phyloP scores from a whole-genome alignment of 805 yeast genomes.

The Wickerhamiella azyma region DNA sequence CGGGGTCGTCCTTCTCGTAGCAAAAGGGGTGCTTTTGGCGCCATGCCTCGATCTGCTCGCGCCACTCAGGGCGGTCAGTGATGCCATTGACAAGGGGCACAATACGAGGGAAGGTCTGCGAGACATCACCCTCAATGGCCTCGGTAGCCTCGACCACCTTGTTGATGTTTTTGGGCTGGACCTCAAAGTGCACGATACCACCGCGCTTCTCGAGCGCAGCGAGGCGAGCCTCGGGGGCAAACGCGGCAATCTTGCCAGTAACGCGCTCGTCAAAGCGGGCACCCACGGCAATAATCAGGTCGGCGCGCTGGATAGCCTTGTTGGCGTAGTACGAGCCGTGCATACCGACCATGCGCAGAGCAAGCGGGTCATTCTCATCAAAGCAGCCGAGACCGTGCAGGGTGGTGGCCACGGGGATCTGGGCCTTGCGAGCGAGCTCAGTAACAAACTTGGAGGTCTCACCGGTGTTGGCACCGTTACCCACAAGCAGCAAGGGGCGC shows the following conservation, averaged over 20 bases:
- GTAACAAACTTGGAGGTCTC: slow-evolving; percentile 47
- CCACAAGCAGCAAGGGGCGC: slow-evolving; percentile 80
- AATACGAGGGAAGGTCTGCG: slow-evolving; percentile 57
- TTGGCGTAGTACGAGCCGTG: slow-evolving; percentile 95
- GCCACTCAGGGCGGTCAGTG: slow-evolving; percentile 63
- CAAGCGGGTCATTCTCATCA: slow-evolving; percentile 81
- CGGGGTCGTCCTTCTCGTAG: slow-evolving; percentile 59
- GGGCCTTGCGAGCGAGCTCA: slow-evolving; percentile 79
- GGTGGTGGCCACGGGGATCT: slow-evolving; percentile 93
- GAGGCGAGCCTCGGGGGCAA: slow-evolving; percentile 84
- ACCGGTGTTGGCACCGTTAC: slow-evolving; percentile 78
- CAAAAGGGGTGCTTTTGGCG: slow-evolving; percentile 73
- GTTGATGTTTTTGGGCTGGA: slow-evolving; percentile 91
- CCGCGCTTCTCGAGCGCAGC: slow-evolving; percentile 86
- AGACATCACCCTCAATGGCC: slow-evolving; percentile 93
- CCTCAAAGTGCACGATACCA: slow-evolving; percentile 94
- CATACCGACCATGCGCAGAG: slow-evolving; percentile 96
- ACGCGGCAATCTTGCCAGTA: slow-evolving; percentile 69
- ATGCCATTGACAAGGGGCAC: slow-evolving; percentile 58
- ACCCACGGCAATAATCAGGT: slow-evolving; percentile 84
- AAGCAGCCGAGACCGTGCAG: slow-evolving; percentile 88
- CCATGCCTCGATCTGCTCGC: slow-evolving; percentile 62
- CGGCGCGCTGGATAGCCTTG: slow-evolving; percentile 86
- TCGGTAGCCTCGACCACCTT: slow-evolving; percentile 90
- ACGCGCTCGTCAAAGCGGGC: slow-evolving; percentile 98